These are phyloP conservation scores for Hygrophila difformis DNA, from an alignment of 257 asterid species.

Conservation along the genomic window DNA sequence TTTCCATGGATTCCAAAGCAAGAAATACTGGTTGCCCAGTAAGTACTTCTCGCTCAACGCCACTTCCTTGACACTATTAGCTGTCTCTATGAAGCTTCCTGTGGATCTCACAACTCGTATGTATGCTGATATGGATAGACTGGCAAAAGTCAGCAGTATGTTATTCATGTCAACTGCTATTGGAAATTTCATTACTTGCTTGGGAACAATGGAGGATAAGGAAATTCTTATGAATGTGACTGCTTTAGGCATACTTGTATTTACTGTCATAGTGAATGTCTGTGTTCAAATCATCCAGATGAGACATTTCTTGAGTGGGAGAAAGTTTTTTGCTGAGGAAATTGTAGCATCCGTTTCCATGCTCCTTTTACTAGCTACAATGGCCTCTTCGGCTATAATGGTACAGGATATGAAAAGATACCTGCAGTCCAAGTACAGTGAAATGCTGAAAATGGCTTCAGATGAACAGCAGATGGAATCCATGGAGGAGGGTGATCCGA, in stretches of 20 bases:
- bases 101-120: background rate
- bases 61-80: background rate
- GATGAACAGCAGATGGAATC: background rate
- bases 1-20: background rate
- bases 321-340: background rate
- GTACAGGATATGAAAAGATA: constrained; percentile 2
- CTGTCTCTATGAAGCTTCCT: background rate
- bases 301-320: background rate
- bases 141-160: background rate
- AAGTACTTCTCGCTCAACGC: background rate
- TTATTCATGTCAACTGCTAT: background rate
- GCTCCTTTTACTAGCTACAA: background rate
- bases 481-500: background rate
- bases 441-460: background rate
- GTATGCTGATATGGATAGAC: background rate
- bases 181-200: background rate
- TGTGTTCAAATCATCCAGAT: background rate
- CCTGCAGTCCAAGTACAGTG: constrained; percentile 1
- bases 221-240: background rate
- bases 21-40: background rate
- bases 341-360: background rate
- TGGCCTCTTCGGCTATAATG: constrained; percentile 4
- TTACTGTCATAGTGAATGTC: background rate
- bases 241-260: background rate
- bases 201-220: background rate